Evolutionary conservation across 768 basidiomycete genomes (phyloP), one percentile per base, ranked within the genome.

Genomic region (Astraeus odoratus): DNA sequence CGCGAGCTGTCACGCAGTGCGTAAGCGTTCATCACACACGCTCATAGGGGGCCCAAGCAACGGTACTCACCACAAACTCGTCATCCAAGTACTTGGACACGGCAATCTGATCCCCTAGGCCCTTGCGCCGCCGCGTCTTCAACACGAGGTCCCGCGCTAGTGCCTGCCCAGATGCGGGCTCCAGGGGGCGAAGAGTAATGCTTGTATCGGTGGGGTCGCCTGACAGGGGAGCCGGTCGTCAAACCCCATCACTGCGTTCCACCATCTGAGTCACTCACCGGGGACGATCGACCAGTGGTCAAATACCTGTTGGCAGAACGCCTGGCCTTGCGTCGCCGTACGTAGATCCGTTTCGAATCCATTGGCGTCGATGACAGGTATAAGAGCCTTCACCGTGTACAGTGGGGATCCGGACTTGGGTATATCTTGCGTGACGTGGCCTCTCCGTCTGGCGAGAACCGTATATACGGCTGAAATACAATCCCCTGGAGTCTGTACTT

Each of bases 271-370:
- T 47, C 40, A 68, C 80, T 52, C 60, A 86, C 89, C 90, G 56
- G 95, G 95, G n/a, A 98, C 95, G 57, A 95, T 88, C 13, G 87
- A 86, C 96, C 96, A 99, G 57, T 99, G 96, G 64, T 98, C 95
- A 66, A 98, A 99, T 51, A 90, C 81, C 65, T 97, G 94, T 57
- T 92, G 71, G 59, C 93, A 96, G 72, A 97, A 98, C n/a, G 96
- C 96, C 65, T 98, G 96, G 22, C 96, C 96, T 66, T 96, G 92
- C 20, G 96, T 99, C 38, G 96, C 92, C 39, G 94, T 98, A 57
- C 96, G 73, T 61, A 99, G 68, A 69, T 99, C 96, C 4, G 94
- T 96, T 72, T 99, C 96, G 64, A 99, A 99, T 0, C 96, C 96
- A 58, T 97, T 97, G 36, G 96, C 90, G 60, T 99, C 96, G 51